Evolutionary conservation across 352 stramenopile species (phyloP).

Genomic region (Thalassiosira livingstoniorum): DNA sequence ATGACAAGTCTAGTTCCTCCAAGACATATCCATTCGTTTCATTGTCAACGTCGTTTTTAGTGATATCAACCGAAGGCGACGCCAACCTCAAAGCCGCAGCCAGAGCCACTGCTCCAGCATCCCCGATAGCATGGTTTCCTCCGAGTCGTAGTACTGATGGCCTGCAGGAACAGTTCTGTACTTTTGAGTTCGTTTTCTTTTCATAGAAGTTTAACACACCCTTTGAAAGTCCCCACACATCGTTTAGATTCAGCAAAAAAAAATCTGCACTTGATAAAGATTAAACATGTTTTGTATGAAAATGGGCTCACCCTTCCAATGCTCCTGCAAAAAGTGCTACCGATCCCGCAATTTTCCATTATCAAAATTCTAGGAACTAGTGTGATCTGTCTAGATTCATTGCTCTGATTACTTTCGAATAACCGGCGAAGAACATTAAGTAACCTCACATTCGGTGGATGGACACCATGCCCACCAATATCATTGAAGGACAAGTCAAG

Average conservation of each 20-base stretch:
- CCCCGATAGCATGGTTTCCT: slow-evolving; percentile 75
- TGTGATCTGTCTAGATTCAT: not conserved
- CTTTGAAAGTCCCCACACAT: slow-evolving; percentile 1
- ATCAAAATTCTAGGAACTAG: slow-evolving; percentile 57
- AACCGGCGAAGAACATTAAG: slow-evolving; percentile 61
- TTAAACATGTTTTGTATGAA: slow-evolving; percentile 5
- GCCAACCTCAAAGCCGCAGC: slow-evolving; percentile 74
- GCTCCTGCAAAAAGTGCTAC: slow-evolving; percentile 72
- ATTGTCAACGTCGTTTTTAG: slow-evolving; percentile 21
- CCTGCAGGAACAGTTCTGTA: no score
- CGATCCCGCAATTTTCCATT: slow-evolving; percentile 76
- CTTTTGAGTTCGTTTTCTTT: slow-evolving; percentile 6
- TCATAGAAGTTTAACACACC: slow-evolving; percentile 50
- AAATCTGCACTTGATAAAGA: slow-evolving; percentile 20
- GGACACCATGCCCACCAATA: slow-evolving; percentile 54
- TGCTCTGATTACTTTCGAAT: slow-evolving; percentile 37
- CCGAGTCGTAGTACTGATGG: slow-evolving; percentile 65
- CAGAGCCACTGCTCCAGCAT: slow-evolving; percentile 75
- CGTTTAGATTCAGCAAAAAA: not conserved
- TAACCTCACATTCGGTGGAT: slow-evolving; percentile 36
- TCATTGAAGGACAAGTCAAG: slow-evolving; percentile 81
- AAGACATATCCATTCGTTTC: slow-evolving; percentile 52
- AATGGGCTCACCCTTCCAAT: slow-evolving; percentile 68
- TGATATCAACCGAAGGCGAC: not conserved
- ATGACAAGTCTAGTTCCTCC: slow-evolving; percentile 78